phyloP scores from a whole-genome alignment of 148 eudicot genomes.

The Vaccinium vitisidaea region DNA sequence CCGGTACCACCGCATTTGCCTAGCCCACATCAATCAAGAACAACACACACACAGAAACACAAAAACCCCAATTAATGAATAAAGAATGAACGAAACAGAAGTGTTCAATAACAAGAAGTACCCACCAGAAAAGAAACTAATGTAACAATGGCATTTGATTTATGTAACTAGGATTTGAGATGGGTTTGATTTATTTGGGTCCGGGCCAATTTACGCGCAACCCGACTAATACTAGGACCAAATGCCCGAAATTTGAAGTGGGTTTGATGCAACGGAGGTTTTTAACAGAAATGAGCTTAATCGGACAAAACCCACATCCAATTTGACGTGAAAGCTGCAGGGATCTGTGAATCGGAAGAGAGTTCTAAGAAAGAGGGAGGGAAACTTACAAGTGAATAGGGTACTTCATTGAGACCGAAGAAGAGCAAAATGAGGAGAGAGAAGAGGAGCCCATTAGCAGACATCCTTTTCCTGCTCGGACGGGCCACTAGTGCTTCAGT shows the following conservation, averaged over 20 bases:
- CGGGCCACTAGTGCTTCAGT: neutral
- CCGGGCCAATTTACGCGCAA: too few relatives aligned
- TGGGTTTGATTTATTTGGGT: neutral
- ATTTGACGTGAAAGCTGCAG: slow-evolving; percentile 13
- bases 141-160: neutral
- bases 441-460: slow-evolving; percentile 25
- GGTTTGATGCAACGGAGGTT: neutral
- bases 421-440: slow-evolving; percentile 38
- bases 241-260: too few relatives aligned
- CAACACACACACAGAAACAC: slow-evolving; percentile 5
- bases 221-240: too few relatives aligned
- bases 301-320: neutral
- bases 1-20: slow-evolving; percentile 41
- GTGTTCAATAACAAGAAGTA: neutral
- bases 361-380: slow-evolving; percentile 13
- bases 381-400: slow-evolving; percentile 44
- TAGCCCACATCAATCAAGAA: slow-evolving; percentile 18
- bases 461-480: slow-evolving; percentile 30
- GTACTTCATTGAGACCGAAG: slow-evolving; percentile 33
- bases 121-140: neutral
- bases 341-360: slow-evolving; percentile 10
- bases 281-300: neutral
- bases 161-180: neutral
- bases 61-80: neutral
- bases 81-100: slow-evolving; percentile 4